Base-by-base conservation (phyloP, 345 rosid genomes). In the Eucalyptus shirleyi region DNA sequence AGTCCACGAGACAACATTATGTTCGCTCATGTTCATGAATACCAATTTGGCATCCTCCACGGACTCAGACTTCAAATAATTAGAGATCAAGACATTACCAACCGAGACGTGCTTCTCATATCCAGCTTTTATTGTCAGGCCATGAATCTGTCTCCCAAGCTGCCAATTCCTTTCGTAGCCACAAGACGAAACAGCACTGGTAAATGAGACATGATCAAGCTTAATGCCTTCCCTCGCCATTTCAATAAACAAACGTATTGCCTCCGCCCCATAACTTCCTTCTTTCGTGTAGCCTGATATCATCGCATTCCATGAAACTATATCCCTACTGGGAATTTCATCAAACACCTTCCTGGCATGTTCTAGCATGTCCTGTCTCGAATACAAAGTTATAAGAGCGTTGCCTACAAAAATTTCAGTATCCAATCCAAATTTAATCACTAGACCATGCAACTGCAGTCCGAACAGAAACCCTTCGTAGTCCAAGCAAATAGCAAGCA, bases 1-100 rank as follows among this genome's bases (percentile, higher is more conserved):
- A 51, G 99, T 97, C 99, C 99, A 97, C 5, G 99, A 95, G 62
- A 96, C 90, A 51, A 97, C 99, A 93, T 96, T 94, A 45, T 93
- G 94, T n/a, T 92, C 94, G 11, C 87, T 89, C 96, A 97, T 95
- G 88, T 90, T 88, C 88, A 50, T 86, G 89, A 97, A 96, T 56
- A 95, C 94, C 89, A 91, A 89, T 88, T 93, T 92, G 86, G 94
- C 96, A 90, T 91, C 97, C 91, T 92, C 94, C 88, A 50, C 12
- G n/a, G 88, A 92, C 87, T 94, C 96, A 90, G 95, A 96, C 90
- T 94, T 96, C 19, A 94, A 92, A 93, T 97, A 97, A 81, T 93
- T 94, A 40, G 98, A 95, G 90, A 97, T 95, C 93, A 97, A 92
- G 90, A 95, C 93, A 88, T 96, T 96, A 81, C 96, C 92, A 91